Base-by-base conservation (phyloP, 2,329 filamentous ascomycete genomes). In the Aspergillus novoparasiticus region DNA sequence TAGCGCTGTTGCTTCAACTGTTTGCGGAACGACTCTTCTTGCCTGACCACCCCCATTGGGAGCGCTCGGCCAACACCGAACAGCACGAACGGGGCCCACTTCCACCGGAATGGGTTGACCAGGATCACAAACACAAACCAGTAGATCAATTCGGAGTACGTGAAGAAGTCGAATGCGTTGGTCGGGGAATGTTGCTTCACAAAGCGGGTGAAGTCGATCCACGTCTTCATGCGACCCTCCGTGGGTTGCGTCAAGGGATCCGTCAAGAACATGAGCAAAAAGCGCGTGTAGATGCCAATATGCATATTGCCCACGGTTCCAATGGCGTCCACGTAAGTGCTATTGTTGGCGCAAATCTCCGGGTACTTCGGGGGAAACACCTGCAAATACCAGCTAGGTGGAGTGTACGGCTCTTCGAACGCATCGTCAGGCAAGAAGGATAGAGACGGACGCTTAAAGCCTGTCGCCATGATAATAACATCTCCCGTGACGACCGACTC, bases 361-460 rank as follows among this genome's bases (percentile, higher is more conserved):
- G 89, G 86, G 68, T 94, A 89, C 4, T 81, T 77, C 0, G 92
- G 90, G 5, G 93, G 92, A 78, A 96, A 96, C 0, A 90, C 91
- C 76, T 96, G 92, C 0, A 96, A 84, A 69, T 95, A 96, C 93
- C 93, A 96, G 75, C 92, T 93, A 0, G 93, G 93, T 1, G 92
- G 90, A 1, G 82, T 81, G 69, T 95, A 96, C 0, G 90, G 89
- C 65, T 91, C 86, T 11, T 86, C 74, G 73, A 95, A 95, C 71
- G 86, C 89, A 58, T 92, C 87, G 0, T 87, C 80, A 0, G 92
- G 92, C 0, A 96, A 81, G 76, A 96, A 95, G 12, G 81, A 82
- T 0, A 96, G 83, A 4, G 85, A 86, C 0, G 93, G 92, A 0
- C 92, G 85, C 70, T 91, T 85, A 80, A 88, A 96, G 1, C 93